phyloP scores from a whole-genome alignment of 1,284 basidiomycete genomes.

The Ganoderma meredithae region DNA sequence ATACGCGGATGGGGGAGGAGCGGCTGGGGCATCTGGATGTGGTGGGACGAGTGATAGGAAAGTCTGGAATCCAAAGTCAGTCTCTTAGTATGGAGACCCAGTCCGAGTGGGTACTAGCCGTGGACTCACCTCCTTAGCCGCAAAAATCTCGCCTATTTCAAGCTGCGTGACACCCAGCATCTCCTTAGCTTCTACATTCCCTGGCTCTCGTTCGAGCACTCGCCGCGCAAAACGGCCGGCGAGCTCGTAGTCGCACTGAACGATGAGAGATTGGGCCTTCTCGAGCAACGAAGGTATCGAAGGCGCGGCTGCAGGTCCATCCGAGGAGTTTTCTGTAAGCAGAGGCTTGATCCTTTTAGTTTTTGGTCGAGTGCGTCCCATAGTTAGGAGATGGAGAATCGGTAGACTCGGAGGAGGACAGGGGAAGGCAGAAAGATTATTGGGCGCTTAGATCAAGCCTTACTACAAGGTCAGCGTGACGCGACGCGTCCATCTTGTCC shows the following conservation, averaged over 20 bases:
- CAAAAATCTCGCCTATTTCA: conserved; percentile 79
- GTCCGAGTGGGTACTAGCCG: background rate
- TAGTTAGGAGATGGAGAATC: conserved; percentile 36
- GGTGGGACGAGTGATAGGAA: conserved; percentile 71
- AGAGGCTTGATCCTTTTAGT: conserved; percentile 51
- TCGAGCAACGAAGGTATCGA: conserved; percentile 63
- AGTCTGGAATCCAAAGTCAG: conserved; percentile 52
- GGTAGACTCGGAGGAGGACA: conserved; percentile 3
- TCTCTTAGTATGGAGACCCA: background rate
- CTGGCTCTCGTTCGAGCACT: conserved; percentile 70
- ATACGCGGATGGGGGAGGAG: conserved; percentile 84
- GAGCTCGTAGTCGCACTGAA: conserved; percentile 86
- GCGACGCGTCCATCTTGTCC: background rate
- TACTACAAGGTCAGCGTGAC: background rate
- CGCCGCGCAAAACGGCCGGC: conserved; percentile 78
- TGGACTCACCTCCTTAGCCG: conserved; percentile 71
- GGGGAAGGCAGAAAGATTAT: conserved; percentile 23
- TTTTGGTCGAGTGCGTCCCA: conserved; percentile 73
- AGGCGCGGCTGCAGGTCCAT: conserved; percentile 42
- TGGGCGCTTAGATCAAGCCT: conserved; percentile 30
- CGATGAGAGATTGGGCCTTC: conserved; percentile 81
- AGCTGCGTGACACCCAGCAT: conserved; percentile 81
- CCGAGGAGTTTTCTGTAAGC: conserved; percentile 43
- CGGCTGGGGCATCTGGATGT: conserved; percentile 59
- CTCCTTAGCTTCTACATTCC: conserved; percentile 78